Base-by-base conservation (phyloP, 1,139 yeast species). In the Scheffersomyces parashehatae region DNA sequence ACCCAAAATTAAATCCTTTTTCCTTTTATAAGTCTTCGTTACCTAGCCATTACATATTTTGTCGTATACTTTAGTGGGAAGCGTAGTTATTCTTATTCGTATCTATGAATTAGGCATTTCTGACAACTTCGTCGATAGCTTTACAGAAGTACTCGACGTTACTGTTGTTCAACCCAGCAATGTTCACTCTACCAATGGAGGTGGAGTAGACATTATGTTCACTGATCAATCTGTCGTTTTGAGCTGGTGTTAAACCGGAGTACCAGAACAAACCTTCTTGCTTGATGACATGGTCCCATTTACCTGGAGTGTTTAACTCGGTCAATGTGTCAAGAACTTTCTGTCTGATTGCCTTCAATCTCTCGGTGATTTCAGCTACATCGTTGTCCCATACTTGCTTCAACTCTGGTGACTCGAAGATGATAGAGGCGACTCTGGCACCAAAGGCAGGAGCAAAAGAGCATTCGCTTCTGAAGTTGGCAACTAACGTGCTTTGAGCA, bases 391-490 rank as follows among this genome's bases (percentile, higher is more conserved):
- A 73, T 38, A 59, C 50, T 24, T 52, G 34, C 31, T 55, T 50
- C 45, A 66, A 60, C 32, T 63, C 58, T 5, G 52, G 57, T 32
- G 63, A 54, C 30, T 54, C 50, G 46, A 62, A 53, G 20, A 68
- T 59, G 31, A 53, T 60, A 15, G 65, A 40, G 5, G 75, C 75
- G 13, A 73, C 56, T 47, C 77, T 58, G 29, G 78, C 77, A 12
- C 78, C 78, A 51, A 61, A 73, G 11, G 77, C 75, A 14, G 79
- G 78, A 9, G 73, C 77, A 59, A 73, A 73, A 16, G 78, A 73
- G 47, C 73, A 65, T 52, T 68, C 71, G 28, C 60, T 45, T 52
- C 79, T 60, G 55, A 73, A 68, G 36, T 61, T 45, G 13, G 65
- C 53, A 9, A 65, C 59, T 47, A 71, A 58, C 9, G 56, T 59